phyloP scores from a whole-genome alignment of 192 early-diverging fungal genomes.

The Coemansia sp. region DNA sequence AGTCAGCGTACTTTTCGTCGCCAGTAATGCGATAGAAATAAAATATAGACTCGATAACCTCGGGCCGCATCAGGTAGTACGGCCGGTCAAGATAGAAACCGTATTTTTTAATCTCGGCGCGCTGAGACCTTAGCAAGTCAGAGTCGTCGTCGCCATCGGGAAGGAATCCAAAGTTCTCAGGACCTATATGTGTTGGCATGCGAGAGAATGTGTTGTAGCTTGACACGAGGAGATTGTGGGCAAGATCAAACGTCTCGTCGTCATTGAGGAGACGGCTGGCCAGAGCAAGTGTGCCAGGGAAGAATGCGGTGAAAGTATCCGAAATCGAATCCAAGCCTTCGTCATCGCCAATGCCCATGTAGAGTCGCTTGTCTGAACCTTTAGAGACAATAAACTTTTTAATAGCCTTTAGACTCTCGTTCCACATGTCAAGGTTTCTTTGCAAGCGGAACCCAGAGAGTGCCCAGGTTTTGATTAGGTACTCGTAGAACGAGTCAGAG shows the following conservation, averaged over 20 bases:
- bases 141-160: conserved; percentile 41
- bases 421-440: conserved; percentile 50
- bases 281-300: conserved; percentile 51
- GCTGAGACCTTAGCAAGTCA: conserved; percentile 28
- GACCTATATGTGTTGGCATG: conserved; percentile 50
- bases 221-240: conserved; percentile 37
- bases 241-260: conserved; percentile 28
- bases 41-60: conserved; percentile 89
- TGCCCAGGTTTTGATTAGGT: conserved; percentile 87
- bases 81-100: conserved; percentile 49
- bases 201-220: conserved; percentile 45
- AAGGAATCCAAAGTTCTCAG: conserved; percentile 52
- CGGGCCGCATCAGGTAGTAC: conserved; percentile 77
- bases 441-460: conserved; percentile 61
- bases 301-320: conserved; percentile 50
- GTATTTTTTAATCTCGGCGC: conserved; percentile 42
- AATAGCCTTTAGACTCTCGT: conserved; percentile 38
- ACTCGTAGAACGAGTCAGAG: conserved; percentile 95
- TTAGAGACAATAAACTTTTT: conserved; percentile 43
- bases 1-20: conserved; percentile 73
- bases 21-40: conserved; percentile 87
- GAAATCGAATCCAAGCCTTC: conserved; percentile 49
- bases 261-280: conserved; percentile 43
- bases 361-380: conserved; percentile 47
- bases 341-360: conserved; percentile 52